Evolutionary conservation across 192 early-diverging fungal species (phyloP).

Genomic region (Linnemannia schmuckeri): DNA sequence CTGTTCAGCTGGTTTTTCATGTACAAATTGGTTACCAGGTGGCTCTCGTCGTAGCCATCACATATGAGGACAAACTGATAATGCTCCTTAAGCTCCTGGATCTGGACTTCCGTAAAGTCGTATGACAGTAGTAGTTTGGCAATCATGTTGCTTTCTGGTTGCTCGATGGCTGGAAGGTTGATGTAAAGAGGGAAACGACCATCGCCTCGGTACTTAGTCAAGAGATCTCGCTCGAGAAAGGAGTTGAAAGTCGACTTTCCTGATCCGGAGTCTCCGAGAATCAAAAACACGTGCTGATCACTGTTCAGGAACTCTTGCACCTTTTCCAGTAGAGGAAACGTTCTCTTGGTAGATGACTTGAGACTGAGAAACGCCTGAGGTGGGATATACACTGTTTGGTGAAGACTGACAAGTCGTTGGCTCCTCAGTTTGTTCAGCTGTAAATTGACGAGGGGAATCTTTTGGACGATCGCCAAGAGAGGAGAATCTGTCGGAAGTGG

Average conservation of each 20-base stretch:
- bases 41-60: too few species aligned
- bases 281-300: not conserved
- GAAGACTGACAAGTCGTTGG: too few species aligned
- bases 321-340: not conserved
- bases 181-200: not conserved
- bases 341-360: not conserved
- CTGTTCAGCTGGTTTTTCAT: too few species aligned
- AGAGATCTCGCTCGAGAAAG: not conserved
- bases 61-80: not conserved
- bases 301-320: not conserved
- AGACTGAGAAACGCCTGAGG: not conserved
- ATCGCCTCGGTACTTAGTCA: not conserved
- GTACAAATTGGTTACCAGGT: too few species aligned
- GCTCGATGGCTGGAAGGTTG: not conserved
- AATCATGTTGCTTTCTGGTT: too few species aligned
- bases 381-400: too few species aligned
- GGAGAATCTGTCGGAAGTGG: not conserved
- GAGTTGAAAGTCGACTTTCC: constrained; percentile 1
- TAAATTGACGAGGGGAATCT: too few species aligned
- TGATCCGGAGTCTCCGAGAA: not conserved
- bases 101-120: not conserved
- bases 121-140: too few species aligned
- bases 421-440: too few species aligned
- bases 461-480: too few species aligned
- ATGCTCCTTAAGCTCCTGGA: not conserved